A percentile compares a stretch with the other conserved stretches of the same genome.
These are phyloP conservation scores for Solanum hybrid DNA, from an alignment of 305 asterid genomes.

Conservation along the genomic window DNA sequence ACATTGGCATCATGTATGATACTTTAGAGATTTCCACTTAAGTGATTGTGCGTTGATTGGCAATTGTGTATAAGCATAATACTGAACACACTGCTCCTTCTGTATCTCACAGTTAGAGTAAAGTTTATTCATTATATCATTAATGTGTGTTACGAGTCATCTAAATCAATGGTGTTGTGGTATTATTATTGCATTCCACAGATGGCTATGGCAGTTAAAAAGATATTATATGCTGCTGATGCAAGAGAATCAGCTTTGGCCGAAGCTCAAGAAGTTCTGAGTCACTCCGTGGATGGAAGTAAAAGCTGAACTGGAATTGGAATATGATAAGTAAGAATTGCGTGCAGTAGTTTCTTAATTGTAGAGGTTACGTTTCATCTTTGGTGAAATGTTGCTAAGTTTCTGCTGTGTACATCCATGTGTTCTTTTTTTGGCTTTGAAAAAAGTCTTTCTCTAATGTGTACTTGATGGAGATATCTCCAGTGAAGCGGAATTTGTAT, in stretches of 20 bases:
- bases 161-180: not conserved
- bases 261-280: conserved; percentile 57
- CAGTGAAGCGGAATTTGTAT: not conserved
- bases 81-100: not conserved
- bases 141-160: not conserved
- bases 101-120: not conserved
- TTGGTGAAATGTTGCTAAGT: not conserved
- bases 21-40: not conserved
- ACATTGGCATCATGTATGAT: not conserved
- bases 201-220: conserved; percentile 63
- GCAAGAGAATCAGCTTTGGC: conserved; percentile 59
- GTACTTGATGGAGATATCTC: not conserved
- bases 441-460: not conserved
- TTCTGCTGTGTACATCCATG: not conserved
- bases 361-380: not conserved
- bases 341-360: not conserved
- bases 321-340: not conserved
- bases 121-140: not conserved
- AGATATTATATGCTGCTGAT: conserved; percentile 68
- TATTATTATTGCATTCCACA: conserved; percentile 24
- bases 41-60: not conserved
- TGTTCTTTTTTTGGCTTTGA: not conserved
- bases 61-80: not conserved
- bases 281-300: conserved; percentile 20
- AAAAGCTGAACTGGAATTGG: conserved; percentile 10